phyloP scores from a whole-genome alignment of 2,329 filamentous ascomycete species.

The Aspergillus oerlinghausenensis region DNA sequence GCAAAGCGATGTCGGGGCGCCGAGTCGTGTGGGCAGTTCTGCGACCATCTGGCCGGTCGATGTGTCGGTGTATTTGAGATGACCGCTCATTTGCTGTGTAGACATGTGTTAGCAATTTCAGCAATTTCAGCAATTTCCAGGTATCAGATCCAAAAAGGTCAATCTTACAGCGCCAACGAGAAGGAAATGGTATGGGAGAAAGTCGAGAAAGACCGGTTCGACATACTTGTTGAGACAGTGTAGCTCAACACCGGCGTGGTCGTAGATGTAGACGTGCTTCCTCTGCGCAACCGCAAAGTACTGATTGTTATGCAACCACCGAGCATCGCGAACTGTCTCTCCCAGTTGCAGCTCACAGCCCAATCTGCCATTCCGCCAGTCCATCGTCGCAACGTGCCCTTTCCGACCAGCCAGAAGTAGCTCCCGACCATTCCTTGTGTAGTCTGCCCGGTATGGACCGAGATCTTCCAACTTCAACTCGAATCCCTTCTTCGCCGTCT shows the following conservation, averaged over 20 bases:
- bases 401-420: conserved; percentile 82
- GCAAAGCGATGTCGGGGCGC: conserved; percentile 73
- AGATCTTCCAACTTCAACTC: conserved; percentile 77
- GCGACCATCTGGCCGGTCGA: conserved; percentile 86
- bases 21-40: conserved; percentile 79
- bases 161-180: conserved; percentile 72
- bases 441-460: conserved; percentile 85
- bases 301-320: conserved; percentile 93
- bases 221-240: conserved; percentile 87
- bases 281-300: conserved; percentile 93
- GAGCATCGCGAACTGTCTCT: conserved; percentile 84
- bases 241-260: conserved; percentile 81
- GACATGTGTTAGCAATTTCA: not conserved
- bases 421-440: conserved; percentile 82
- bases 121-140: not conserved
- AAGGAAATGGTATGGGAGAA: conserved; percentile 92
- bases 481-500: conserved; percentile 88
- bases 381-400: conserved; percentile 92
- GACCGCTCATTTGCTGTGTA: conserved; percentile 70
- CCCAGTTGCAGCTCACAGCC: conserved; percentile 86
- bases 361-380: conserved; percentile 88
- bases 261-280: conserved; percentile 96
- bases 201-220: conserved; percentile 91
- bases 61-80: conserved; percentile 90
- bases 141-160: not conserved